Evolutionary conservation across 208 protist genomes (phyloP).

Genomic region (Leishmania major): DNA sequence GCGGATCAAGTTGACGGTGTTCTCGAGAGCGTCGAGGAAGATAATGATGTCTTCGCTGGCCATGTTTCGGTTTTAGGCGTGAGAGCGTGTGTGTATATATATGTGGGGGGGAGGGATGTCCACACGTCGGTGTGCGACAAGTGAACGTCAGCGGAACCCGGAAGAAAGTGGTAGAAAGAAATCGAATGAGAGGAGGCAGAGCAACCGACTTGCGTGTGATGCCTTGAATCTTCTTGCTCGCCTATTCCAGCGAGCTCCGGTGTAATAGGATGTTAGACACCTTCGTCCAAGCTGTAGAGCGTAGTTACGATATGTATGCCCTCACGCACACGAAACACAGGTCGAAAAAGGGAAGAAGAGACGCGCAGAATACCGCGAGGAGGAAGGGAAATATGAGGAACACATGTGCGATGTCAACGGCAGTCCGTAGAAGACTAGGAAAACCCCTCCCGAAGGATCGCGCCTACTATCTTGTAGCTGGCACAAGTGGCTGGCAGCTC

Average conservation of each 20-base stretch:
- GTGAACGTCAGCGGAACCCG: background rate
- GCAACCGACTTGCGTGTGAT: background rate
- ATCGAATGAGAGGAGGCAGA: background rate
- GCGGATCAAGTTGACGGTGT: conserved; percentile 27
- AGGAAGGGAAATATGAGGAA: background rate
- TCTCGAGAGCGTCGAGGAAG: conserved; percentile 19
- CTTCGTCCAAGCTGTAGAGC: background rate
- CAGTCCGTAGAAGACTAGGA: background rate
- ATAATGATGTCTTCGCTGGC: conserved; percentile 25
- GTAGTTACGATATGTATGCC: background rate
- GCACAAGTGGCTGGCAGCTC: background rate
- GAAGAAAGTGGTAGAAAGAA: background rate
- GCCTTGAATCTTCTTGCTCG: background rate
- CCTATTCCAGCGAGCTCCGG: no score
- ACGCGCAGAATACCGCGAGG: background rate
- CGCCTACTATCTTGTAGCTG: background rate
- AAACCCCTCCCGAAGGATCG: background rate
- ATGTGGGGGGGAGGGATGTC: no score
- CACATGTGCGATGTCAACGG: background rate
- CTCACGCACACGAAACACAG: background rate
- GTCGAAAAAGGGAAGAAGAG: background rate
- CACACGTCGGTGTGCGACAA: background rate
- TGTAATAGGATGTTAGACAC: background rate
- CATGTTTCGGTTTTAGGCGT: conserved; percentile 4
- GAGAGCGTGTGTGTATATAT: background rate